A percentile compares a stretch with the other conserved stretches of the same genome.
Evolutionary conservation across 441 rosid species (phyloP).

Genomic region (Gossypium davidsonii): DNA sequence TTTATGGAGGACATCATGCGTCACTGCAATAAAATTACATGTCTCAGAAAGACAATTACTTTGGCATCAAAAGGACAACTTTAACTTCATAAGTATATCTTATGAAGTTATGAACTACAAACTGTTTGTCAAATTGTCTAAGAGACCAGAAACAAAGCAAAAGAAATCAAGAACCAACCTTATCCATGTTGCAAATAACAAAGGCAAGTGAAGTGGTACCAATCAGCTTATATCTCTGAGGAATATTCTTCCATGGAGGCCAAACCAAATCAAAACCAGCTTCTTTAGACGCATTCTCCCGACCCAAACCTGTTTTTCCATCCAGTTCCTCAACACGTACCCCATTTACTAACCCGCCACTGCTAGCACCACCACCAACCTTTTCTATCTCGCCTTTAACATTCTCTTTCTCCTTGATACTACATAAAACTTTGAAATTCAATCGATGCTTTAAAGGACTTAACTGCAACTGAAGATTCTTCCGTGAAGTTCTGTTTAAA

Average conservation of each 20-base stretch:
- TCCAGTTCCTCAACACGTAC: slow-evolving; percentile 30
- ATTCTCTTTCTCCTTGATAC: slow-evolving; percentile 52
- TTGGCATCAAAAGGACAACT: neutral
- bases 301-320: slow-evolving; percentile 15
- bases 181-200: slow-evolving; percentile 91
- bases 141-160: neutral
- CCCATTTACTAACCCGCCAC: slow-evolving; percentile 23
- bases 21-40: no score
- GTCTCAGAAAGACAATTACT: neutral
- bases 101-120: neutral
- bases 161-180: slow-evolving; percentile 34
- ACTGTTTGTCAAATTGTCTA: slow-evolving; percentile 8
- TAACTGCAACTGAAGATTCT: slow-evolving; percentile 14
- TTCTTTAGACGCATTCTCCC: slow-evolving; percentile 20
- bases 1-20: neutral
- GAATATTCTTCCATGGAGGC: slow-evolving; percentile 78
- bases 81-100: neutral
- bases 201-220: slow-evolving; percentile 85
- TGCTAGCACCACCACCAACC: slow-evolving; percentile 18
- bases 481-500: slow-evolving; percentile 15
- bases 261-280: slow-evolving; percentile 48
- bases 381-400: slow-evolving; percentile 34
- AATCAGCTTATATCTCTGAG: slow-evolving; percentile 73
- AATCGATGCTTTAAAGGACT: slow-evolving; percentile 19
- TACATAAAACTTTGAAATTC: slow-evolving; percentile 41